Base-by-base conservation (phyloP, 2,329 filamentous ascomycete genomes). In the Taxawa tesnikishii region DNA sequence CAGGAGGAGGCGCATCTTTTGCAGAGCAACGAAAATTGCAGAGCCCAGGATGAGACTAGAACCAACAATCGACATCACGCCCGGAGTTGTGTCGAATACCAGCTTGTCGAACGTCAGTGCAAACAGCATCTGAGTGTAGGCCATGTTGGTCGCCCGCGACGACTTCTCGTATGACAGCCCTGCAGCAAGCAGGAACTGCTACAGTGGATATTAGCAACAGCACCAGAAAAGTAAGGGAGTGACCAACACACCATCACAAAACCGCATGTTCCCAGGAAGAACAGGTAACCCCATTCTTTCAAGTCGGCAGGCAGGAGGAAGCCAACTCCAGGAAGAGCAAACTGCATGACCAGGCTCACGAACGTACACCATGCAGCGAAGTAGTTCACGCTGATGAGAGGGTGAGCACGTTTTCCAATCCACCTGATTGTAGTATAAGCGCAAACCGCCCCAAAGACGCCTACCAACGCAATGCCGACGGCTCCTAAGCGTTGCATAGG, bases 341-440 rank as follows among this genome's bases (percentile, higher is more conserved):
- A 40, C 41, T 92, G 70, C 17, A 71, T 71, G 1, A 72, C 44
- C 2, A 68, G 50, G 26, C 76, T 77, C 29, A 93, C 74, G 3
- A 85, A 45, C 0, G 73, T 78, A 44, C 78, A 82, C 59, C 73
- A 78, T 0, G 65, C 60, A 3, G 75, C 74, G 48, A 94, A 93
- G 55, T 87, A 92, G 46, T 83, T 92, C 34, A 93, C 83, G 2
- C 73, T 80, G 36, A 93, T 75, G n/a, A 94, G 63, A 0, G 85
- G 73, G 49, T 93, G 83, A 0, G 81, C 79, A 16, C 82, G 70
- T 44, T 73, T 73, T 10, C 87, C 85, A 38, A 94, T 88, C 55
- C 79, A 75, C 11, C 84, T 70, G 40, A 94, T 79, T 0, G 73
- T 73, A 0, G 76, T 83, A 47, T 77, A 85, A 6, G 83, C 83